phyloP scores from a whole-genome alignment of 2,329 filamentous ascomycete species.

The Dothistroma septosporum region DNA sequence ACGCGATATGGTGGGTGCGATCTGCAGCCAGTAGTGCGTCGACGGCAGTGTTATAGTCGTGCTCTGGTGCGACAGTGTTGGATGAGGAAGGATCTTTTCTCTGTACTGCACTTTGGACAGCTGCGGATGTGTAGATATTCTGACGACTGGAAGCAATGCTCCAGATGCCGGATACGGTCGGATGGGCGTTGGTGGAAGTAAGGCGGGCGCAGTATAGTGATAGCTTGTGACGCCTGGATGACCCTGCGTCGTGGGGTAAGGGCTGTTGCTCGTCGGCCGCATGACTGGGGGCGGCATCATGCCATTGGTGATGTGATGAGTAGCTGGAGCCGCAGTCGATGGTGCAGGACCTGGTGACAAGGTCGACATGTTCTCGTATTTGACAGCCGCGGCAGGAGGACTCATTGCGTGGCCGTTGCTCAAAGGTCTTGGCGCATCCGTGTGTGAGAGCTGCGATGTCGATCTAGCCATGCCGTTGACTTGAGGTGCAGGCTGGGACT shows the following conservation, averaged over 20 bases:
- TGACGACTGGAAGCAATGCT: conserved; percentile 64
- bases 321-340: conserved; percentile 27
- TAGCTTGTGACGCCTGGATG: conserved; percentile 26
- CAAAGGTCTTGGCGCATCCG: conserved; percentile 34
- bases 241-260: conserved; percentile 20
- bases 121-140: conserved; percentile 63
- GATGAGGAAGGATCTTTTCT: conserved; percentile 62
- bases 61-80: conserved; percentile 65
- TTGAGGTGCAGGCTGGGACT: conserved; percentile 26
- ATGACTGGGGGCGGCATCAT: conserved; percentile 31
- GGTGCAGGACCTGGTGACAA: conserved; percentile 41
- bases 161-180: conserved; percentile 44
- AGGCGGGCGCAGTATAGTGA: conserved; percentile 32
- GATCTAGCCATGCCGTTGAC: conserved; percentile 31
- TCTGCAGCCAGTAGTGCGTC: conserved; percentile 65
- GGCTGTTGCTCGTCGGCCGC: conserved; percentile 29
- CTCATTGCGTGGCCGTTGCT: conserved; percentile 37
- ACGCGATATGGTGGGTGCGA: conserved; percentile 61
- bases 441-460: conserved; percentile 31
- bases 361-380: conserved; percentile 36
- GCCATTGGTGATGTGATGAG: conserved; percentile 24
- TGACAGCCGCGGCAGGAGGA: conserved; percentile 36
- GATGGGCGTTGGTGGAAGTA: conserved; percentile 35
- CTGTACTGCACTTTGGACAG: conserved; percentile 58
- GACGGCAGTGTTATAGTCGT: conserved; percentile 66